Evolutionary conservation across 192 early-diverging fungal genomes (phyloP), one percentile per base, ranked within the genome.

Genomic region (Globomyces pollinis-pini): DNA sequence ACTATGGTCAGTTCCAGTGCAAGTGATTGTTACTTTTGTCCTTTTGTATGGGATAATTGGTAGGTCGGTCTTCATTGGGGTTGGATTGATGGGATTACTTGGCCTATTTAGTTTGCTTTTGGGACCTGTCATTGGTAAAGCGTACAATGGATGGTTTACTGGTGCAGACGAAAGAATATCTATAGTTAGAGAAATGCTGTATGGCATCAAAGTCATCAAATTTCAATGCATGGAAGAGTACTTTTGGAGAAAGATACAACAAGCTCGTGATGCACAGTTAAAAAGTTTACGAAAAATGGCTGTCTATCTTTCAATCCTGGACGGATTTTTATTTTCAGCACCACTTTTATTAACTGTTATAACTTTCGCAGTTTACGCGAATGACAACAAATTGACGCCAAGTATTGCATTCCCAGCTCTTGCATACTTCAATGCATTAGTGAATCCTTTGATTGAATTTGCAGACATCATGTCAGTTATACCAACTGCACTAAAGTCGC

Each of bases 161-260:
- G 5, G 6, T 6, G 26, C 6, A 11, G 68, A 69, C 52, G 42
- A 41, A 29, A 30, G 68, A 15, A 47, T 69, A 15, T 26, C 62
- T 28, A 13, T 8, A 4, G 16, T 70, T 3, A 23, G 68, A 23
- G 68, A 70, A 53, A 30, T 70, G 18, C 43, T 70, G 6, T 49
- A 65, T 29, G 65, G 57, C n/a, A 55, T 55, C 31, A 55, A 55
- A 18, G 20, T 55, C 28, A 55, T 55, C 52, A 55, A 55, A 32
- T 55, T 34, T 23, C 31, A 32, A 39, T 3, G 30, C 2, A 5
- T 55, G 2, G 52, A 55, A 23, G 4, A 34, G 4, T 55, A 11
- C 21, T 55, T 55, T 34, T 15, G 3, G 15, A n/a, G 20, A 3
- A 11, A n/a, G 3, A 42, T 42, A 16, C 2, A 3, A 4, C 3